A percentile compares a stretch with the other conserved stretches of the same genome.
Conservation (phyloP, 192 early-diverging fungal genomes). For the Blastocladiella britannica region DNA sequence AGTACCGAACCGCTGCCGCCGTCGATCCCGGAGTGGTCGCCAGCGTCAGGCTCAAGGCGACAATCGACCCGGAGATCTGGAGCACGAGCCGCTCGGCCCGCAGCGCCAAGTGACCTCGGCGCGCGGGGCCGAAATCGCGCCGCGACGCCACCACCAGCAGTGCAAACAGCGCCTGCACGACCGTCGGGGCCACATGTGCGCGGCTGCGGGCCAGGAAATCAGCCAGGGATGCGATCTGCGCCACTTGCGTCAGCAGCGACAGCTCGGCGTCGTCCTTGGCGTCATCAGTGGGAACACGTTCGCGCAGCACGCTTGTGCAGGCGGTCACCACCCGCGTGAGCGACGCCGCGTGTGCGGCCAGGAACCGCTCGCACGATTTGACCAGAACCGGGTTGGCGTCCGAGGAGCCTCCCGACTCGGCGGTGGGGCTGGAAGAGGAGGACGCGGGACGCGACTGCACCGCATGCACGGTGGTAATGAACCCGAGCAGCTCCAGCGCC, state of each 20-base stretch:
- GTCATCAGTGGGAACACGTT: background rate
- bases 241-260: background rate
- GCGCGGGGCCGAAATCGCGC: background rate
- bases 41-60: background rate
- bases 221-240: background rate
- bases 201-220: background rate
- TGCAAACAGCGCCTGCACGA: background rate
- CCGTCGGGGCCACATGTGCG: background rate
- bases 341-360: background rate
- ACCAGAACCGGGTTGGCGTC: background rate
- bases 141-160: background rate
- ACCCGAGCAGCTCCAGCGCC: background rate
- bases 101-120: background rate
- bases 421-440: too few relatives aligned
- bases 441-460: too few relatives aligned
- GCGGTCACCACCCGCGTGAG: background rate
- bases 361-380: background rate
- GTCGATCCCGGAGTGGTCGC: background rate
- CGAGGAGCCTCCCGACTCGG: background rate
- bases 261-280: background rate
- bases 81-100: background rate
- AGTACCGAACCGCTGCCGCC: background rate
- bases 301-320: background rate
- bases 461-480: too few relatives aligned
- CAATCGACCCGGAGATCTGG: background rate